Conservation (phyloP, 1,284 basidiomycete genomes). For the Marasmius tenuissimus region DNA sequence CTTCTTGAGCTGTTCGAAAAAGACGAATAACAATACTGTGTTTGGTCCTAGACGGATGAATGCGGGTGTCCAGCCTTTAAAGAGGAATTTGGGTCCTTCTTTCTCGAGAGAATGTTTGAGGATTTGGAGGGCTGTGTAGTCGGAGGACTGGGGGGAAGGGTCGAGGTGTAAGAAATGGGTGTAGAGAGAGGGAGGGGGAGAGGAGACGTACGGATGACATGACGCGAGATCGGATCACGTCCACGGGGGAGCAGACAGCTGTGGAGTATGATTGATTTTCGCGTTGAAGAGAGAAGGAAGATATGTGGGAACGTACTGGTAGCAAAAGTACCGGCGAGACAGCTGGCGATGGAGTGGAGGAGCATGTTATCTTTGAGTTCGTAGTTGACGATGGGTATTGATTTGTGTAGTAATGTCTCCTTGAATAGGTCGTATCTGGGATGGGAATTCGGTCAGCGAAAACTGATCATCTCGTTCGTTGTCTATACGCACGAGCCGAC, state of each 20-base stretch:
- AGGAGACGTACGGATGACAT: conserved; percentile 64
- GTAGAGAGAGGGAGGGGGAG: conserved; percentile 1
- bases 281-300: conserved; percentile 7
- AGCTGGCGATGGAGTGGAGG: conserved; percentile 65
- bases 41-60: conserved; percentile 85
- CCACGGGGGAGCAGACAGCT: conserved; percentile 88
- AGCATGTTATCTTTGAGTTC: conserved; percentile 70
- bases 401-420: conserved; percentile 54
- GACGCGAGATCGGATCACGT: conserved; percentile 79
- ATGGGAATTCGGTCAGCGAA: conserved; percentile 7
- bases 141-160: conserved; percentile 40
- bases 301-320: conserved; percentile 63
- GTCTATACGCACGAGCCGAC: conserved; percentile 75
- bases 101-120: conserved; percentile 57
- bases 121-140: conserved; percentile 47
- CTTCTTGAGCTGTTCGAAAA: conserved; percentile 53
- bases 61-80: conserved; percentile 88
- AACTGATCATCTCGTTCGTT: neutral
- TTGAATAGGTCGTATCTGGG: conserved; percentile 89
- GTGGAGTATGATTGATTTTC: conserved; percentile 1
- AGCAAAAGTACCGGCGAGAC: conserved; percentile 81
- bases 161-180: neutral
- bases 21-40: conserved; percentile 83
- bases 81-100: conserved; percentile 83
- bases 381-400: conserved; percentile 59